Base-by-base conservation (phyloP, 352 stramenopile species). In the Pythium brassicae region DNA sequence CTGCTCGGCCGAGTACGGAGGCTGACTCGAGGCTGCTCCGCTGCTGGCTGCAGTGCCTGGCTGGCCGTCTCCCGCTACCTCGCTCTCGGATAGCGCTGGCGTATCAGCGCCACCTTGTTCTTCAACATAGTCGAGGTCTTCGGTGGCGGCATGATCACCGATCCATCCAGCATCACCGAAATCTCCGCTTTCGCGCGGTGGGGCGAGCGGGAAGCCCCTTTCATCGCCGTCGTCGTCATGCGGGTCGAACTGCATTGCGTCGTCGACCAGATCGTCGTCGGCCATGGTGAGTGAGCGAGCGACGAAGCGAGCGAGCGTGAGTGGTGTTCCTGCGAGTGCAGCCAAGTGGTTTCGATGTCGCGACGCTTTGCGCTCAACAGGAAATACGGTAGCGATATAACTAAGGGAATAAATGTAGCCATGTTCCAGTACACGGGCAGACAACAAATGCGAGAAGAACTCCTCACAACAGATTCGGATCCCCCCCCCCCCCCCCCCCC, bases 1-100 rank as follows among this genome's bases (percentile, higher is more conserved):
- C 59, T 84, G 72, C 49, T 92, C 73, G 6, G 57, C 57, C 14
- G 49, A 44, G 34, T 35, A 45, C 49, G 25, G 20, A 20, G 23
- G 32, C n/a, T 23, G 39, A n/a, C 23, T 22, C n/a, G 42, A 23
- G 10, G 42, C 14, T 27, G n/a, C 42, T 5, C 5, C 42, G 11
- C 10, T 20, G 49, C 15, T 35, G 11, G 19, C n/a, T 10, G 12
- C 22, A 2, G 32, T n/a, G 20, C 5, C 32, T 19, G 15, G 26
- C 27, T 7, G 14, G 5, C 12, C 42, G 4, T 9, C 17, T 23
- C 39, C 9, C n/a, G 39, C 10, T 7, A 37, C 8, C 10, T 26
- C 42, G 42, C 10, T 15, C 8, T 35, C 4, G 17, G 7, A 3
- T 15, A 2, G 17, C 27, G 29, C 6, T 5, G 25, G 10, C 17